Evolutionary conservation across 129 eudicot species (phyloP).

Genomic region (Oenanthe sinensis): DNA sequence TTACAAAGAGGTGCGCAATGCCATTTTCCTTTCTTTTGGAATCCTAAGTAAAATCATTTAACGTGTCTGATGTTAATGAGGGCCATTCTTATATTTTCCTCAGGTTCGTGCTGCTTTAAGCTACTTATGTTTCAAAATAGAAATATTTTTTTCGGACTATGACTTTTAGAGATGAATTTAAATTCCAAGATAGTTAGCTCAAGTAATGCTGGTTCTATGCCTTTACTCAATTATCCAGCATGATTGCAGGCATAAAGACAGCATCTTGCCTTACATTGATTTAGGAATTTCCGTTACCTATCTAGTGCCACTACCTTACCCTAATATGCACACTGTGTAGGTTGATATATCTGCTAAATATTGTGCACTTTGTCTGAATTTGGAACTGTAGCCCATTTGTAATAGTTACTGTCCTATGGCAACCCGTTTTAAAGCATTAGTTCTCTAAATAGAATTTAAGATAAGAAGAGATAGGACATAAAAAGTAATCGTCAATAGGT

Average conservation of each 20-base stretch:
- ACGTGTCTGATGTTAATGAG: neutral
- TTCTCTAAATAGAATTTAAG: neutral
- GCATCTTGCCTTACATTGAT: neutral
- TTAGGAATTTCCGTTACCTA: neutral
- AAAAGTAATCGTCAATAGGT: neutral
- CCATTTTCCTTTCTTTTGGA: constrained; percentile 1
- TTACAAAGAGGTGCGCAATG: constrained; percentile 54
- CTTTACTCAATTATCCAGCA: neutral
- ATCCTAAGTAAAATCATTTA: neutral
- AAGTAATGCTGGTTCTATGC: neutral
- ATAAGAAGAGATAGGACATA: neutral
- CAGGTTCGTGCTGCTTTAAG: neutral
- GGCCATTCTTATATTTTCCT: neutral
- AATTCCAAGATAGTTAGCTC: neutral
- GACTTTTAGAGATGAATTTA: neutral
- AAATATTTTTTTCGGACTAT: neutral
- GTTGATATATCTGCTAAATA: neutral
- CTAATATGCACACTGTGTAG: neutral
- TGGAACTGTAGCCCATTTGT: neutral
- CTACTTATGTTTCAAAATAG: neutral
- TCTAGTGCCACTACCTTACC: neutral
- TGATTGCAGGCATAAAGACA: neutral
- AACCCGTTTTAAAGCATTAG: neutral
- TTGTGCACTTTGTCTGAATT: neutral
- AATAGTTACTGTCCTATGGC: neutral